These are phyloP conservation scores for Heliosperma pusillum DNA, from an alignment of 148 eudicot species.

Conservation along the genomic window DNA sequence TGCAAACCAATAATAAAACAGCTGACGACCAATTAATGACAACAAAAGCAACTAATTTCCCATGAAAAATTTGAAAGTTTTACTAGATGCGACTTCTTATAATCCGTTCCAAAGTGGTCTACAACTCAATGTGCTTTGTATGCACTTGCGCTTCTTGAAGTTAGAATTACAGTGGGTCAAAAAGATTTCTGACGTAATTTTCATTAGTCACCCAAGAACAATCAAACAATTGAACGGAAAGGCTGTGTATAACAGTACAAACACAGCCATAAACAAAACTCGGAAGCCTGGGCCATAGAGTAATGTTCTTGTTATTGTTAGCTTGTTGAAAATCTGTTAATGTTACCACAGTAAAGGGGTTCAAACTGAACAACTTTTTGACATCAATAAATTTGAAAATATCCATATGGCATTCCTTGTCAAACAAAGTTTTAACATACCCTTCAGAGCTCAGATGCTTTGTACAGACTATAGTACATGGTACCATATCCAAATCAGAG, in stretches of 20 bases:
- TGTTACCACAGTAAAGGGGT: neutral
- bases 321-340: neutral
- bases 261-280: too few species aligned
- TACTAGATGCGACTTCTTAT: neutral
- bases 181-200: neutral
- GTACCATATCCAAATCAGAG: neutral
- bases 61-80: neutral
- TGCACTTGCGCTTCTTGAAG: neutral
- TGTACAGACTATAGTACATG: neutral
- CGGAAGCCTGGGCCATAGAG: neutral
- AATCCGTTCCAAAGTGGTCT: neutral
- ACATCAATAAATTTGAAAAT: neutral
- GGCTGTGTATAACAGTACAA: too few species aligned
- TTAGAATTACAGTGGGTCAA: neutral
- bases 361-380: neutral
- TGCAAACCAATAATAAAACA: conserved; percentile 1
- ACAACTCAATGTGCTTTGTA: neutral
- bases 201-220: neutral
- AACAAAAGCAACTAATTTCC: neutral
- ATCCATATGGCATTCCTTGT: neutral
- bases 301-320: neutral
- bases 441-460: neutral
- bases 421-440: neutral
- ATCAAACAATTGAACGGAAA: neutral
- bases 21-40: neutral